Percentiles rank a stretch among this genome's conserved stretches.
These are phyloP conservation scores for Beta macrorhiza DNA, from an alignment of 179 eudicot species.

Conservation along the genomic window DNA sequence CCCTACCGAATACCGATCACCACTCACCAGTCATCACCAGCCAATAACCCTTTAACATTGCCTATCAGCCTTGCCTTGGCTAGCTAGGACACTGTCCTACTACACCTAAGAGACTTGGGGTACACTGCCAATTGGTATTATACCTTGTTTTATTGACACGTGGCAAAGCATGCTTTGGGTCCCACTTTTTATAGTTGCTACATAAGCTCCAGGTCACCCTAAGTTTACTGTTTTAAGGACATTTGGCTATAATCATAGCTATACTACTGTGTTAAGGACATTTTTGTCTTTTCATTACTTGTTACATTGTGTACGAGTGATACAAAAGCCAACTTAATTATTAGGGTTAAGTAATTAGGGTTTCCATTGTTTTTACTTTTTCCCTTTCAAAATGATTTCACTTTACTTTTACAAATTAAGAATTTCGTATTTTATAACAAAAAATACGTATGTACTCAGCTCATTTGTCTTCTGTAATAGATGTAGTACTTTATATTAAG, in stretches of 20 bases:
- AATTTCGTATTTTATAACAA: too few relatives aligned
- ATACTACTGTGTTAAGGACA: background rate
- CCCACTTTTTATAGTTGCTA: background rate
- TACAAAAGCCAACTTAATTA: background rate
- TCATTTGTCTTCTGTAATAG: too few relatives aligned
- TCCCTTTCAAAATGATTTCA: too few relatives aligned
- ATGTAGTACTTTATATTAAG: too few relatives aligned
- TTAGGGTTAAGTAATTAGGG: background rate
- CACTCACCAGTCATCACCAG: slow-evolving; percentile 8
- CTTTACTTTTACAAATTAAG: too few relatives aligned
- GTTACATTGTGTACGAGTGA: background rate
- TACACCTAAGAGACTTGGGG: background rate
- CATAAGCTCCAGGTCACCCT: slow-evolving; percentile 12
- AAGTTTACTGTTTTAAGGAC: background rate
- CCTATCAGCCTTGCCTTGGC: background rate
- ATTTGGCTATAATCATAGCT: background rate
- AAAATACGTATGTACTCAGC: too few relatives aligned
- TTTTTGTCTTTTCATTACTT: slow-evolving; percentile 1
- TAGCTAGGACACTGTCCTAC: slow-evolving; percentile 16
- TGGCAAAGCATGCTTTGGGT: background rate
- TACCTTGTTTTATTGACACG: background rate
- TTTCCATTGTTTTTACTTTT: too few relatives aligned
- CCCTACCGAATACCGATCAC: slow-evolving; percentile 24
- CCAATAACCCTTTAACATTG: background rate
- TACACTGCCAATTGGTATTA: slow-evolving; percentile 1